Percentiles rank a stretch among this genome's conserved stretches.
These are phyloP conservation scores for Cucurbita moschata DNA, from an alignment of 306 rosid genomes.

Conservation along the genomic window DNA sequence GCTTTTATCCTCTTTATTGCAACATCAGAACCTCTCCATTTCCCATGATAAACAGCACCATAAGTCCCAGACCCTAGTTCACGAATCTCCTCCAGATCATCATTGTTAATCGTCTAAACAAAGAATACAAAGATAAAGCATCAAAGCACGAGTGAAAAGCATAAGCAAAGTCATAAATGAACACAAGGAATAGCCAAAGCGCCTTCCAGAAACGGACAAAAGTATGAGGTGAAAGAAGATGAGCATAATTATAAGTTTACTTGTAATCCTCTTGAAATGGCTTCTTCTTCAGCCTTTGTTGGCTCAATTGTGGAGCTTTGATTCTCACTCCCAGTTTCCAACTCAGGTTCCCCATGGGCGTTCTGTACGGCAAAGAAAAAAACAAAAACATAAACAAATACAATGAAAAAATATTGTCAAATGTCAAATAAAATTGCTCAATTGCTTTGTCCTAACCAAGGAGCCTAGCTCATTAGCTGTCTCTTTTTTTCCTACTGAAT, in stretches of 20 bases:
- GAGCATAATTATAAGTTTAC: conserved; percentile 19
- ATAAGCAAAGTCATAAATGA: conserved; percentile 7
- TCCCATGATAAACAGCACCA: conserved; percentile 94
- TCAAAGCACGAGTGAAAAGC: background rate
- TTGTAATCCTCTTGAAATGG: conserved; percentile 86
- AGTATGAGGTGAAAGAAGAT: conserved; percentile 5
- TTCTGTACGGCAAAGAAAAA: conserved; percentile 34
- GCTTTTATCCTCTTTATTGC: conserved; percentile 95
- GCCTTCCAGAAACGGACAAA: background rate
- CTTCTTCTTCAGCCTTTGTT: conserved; percentile 93
- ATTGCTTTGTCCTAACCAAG: conserved; percentile 36
- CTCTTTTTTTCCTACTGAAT: conserved; percentile 27
- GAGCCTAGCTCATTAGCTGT: conserved; percentile 35
- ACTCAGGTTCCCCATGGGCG: conserved; percentile 48
- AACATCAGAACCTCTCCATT: conserved; percentile 97
- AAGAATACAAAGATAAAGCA: conserved; percentile 11
- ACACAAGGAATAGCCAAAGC: background rate
- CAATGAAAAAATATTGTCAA: conserved; percentile 2
- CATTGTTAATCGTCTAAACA: conserved; percentile 71
- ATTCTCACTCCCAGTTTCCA: conserved; percentile 53
- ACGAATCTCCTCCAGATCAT: conserved; percentile 94
- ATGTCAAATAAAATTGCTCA: background rate
- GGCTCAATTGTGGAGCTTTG: conserved; percentile 68
- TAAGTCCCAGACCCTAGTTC: conserved; percentile 97
- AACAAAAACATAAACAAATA: conserved; percentile 11